Conservation (phyloP, 495 filamentous ascomycete species). For the Neurospora sp. region DNA sequence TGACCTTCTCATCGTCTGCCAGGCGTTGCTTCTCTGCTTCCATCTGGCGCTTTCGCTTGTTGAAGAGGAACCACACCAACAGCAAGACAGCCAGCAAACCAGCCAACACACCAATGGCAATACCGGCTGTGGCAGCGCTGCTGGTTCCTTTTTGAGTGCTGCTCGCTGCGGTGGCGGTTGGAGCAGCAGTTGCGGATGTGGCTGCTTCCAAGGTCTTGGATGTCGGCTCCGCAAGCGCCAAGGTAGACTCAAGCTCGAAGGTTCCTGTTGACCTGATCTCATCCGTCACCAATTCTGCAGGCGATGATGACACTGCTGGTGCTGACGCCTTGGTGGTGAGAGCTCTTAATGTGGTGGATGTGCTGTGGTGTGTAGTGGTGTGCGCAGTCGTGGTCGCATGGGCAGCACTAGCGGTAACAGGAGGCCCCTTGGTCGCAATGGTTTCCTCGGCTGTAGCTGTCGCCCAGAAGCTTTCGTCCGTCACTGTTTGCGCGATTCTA, state of each 20-base stretch:
- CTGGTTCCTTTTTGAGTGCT: slow-evolving; percentile 32
- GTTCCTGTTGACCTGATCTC: not conserved
- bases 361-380: not conserved
- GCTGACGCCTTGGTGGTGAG: not conserved
- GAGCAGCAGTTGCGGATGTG: slow-evolving; percentile 1
- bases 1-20: slow-evolving; percentile 49
- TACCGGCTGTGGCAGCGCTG: slow-evolving; percentile 66
- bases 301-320: not conserved
- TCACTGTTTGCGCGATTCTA: not conserved
- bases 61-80: slow-evolving; percentile 59
- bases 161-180: slow-evolving; percentile 14
- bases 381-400: not conserved
- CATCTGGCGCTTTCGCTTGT: slow-evolving; percentile 44
- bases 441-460: not conserved
- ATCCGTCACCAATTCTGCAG: not conserved
- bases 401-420: not conserved
- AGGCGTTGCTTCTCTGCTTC: slow-evolving; percentile 33
- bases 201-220: slow-evolving; percentile 8
- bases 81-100: slow-evolving; percentile 51
- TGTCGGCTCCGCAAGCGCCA: slow-evolving; percentile 9
- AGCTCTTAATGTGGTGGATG: not conserved
- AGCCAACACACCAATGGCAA: slow-evolving; percentile 67
- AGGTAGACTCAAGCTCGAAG: not conserved
- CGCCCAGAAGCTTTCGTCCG: not conserved
- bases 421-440: not conserved